phyloP scores from a whole-genome alignment of 2,329 filamentous ascomycete species.

The Alternaria panax region DNA sequence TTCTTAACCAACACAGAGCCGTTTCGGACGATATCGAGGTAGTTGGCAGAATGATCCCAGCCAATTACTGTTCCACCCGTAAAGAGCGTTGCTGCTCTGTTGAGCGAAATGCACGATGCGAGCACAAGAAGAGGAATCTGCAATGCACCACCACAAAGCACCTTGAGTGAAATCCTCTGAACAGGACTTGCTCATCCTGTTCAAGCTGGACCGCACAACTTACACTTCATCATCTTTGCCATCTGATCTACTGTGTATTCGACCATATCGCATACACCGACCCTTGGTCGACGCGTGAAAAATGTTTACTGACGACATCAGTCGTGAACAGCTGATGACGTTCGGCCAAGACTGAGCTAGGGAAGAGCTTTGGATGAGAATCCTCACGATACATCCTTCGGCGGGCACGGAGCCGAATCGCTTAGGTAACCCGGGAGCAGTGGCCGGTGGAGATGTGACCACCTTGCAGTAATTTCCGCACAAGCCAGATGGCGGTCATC shows the following conservation, averaged over 20 bases:
- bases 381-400: background rate
- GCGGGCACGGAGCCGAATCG: background rate
- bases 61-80: conserved; percentile 52
- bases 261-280: conserved; percentile 3
- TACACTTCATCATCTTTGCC: background rate
- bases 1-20: conserved; percentile 53
- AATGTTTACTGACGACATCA: background rate
- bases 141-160: background rate
- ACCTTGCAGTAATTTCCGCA: conserved; percentile 3
- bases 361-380: background rate
- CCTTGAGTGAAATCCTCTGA: background rate
- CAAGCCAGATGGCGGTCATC: background rate
- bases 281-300: conserved; percentile 3
- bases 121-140: conserved; percentile 2
- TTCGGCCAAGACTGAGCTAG: conserved; percentile 7
- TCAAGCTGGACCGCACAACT: background rate
- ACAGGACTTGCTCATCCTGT: background rate
- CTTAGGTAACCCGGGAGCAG: background rate
- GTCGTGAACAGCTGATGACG: background rate
- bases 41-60: conserved; percentile 49
- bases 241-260: background rate
- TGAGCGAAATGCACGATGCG: conserved; percentile 1
- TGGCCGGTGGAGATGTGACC: background rate
- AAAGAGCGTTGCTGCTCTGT: conserved; percentile 12
- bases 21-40: conserved; percentile 50